Conservation (phyloP, 805 yeast genomes). For the Wickerhamomyces strasburgensis region DNA sequence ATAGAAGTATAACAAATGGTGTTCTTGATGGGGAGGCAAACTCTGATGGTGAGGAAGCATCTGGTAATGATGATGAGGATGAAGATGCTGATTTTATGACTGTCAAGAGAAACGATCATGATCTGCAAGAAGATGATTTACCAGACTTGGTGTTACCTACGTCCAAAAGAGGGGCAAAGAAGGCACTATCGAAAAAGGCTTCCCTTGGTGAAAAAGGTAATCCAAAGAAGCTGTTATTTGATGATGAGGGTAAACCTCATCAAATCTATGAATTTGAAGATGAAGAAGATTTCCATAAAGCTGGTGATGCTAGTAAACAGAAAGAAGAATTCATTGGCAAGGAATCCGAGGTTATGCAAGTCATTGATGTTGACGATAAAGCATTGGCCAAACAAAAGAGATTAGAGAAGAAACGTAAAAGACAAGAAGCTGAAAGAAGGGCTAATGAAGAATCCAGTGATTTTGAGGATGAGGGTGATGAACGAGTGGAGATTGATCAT, state of each 20-base stretch:
- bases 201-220: slow-evolving; percentile 56
- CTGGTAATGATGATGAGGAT: slow-evolving; percentile 36
- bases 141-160: slow-evolving; percentile 60
- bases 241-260: slow-evolving; percentile 92
- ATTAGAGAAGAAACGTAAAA: slow-evolving; percentile 81
- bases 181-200: slow-evolving; percentile 81
- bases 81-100: slow-evolving; percentile 72
- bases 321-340: slow-evolving; percentile 59
- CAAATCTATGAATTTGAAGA: slow-evolving; percentile 87
- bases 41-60: slow-evolving; percentile 18
- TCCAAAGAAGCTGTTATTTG: slow-evolving; percentile 79
- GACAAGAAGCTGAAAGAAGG: slow-evolving; percentile 71
- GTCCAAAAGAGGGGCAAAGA: slow-evolving; percentile 80
- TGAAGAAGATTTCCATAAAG: slow-evolving; percentile 76
- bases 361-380: slow-evolving; percentile 76
- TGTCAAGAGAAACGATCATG: slow-evolving; percentile 76
- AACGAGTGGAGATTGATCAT: slow-evolving; percentile 32
- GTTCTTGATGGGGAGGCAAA: slow-evolving; percentile 16
- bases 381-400: slow-evolving; percentile 68
- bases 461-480: slow-evolving; percentile 21
- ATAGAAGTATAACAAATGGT: slow-evolving; percentile 61
- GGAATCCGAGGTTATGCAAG: slow-evolving; percentile 66
- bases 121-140: slow-evolving; percentile 54
- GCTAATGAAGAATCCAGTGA: slow-evolving; percentile 21
- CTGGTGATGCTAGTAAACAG: slow-evolving; percentile 64